Evolutionary conservation across 1,284 basidiomycete species (phyloP), one percentile per base, ranked within the genome.

Genomic region (Fereydounia khargensis): DNA sequence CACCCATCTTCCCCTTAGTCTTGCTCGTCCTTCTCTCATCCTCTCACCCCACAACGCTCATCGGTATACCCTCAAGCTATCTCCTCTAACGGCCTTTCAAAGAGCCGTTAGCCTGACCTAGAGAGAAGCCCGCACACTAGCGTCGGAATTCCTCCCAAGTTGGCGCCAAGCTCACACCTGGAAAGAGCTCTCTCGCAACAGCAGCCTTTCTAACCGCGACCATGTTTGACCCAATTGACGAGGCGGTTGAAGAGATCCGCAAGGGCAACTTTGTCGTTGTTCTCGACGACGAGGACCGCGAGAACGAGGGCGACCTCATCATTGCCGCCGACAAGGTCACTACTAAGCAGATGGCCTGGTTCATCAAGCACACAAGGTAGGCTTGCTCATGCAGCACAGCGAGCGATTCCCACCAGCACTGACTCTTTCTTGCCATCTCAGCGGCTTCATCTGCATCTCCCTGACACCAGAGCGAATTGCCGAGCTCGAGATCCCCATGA

Each of bases 291-390:
- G 73, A 75, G 45, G 61, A 74, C 35, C 68, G 73, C 7, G 73
- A 75, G 45, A 75, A 75, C 44, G 73, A 75, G 46, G 73, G 73
- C 17, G 73, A 75, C 37, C 54, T 74, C 13, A 68, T 75, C 57
- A 61, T 68, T 25, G 51, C 73, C 9, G 73, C 71, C 0, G 45
- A 59, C 16, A 52, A 42, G n/a, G 59, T 88, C 60, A 91, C 91
- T 17, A 89, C 89, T 0, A 88, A 95, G 78, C 89, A 94, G 70
- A 96, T 99, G 94, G 95, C 95, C 1, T 99, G 91, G 90, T 89
- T 99, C 82, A 91, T 99, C 76, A 86, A 87, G 74, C 86, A 94
- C 78, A 90, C 68, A 2, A n/a, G n/a, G n/a, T n/a, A 49, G 42
- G 52, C 51, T 35, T 5, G 13, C 3, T 4, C 5, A 11, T 7